phyloP scores from a whole-genome alignment of 768 basidiomycete genomes.

The Serendipita sp. region DNA sequence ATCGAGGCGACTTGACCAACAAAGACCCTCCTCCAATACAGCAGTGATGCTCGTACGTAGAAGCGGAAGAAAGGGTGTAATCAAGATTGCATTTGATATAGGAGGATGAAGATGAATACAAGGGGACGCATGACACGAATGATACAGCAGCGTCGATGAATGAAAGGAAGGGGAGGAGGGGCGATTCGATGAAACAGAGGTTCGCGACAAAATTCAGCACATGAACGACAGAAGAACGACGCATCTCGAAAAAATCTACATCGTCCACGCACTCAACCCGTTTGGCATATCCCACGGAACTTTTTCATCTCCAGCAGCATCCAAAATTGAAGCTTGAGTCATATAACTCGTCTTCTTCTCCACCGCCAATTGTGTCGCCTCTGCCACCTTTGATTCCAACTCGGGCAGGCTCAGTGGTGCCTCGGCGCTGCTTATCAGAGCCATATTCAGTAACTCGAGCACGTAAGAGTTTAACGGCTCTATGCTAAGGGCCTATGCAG shows the following conservation, averaged over 20 bases:
- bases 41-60: too few species aligned
- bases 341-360: neutral
- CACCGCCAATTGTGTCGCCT: neutral
- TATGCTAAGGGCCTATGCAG: conserved; percentile 48
- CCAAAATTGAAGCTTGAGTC: neutral
- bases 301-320: neutral
- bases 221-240: too few species aligned
- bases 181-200: too few species aligned
- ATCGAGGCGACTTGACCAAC: too few species aligned
- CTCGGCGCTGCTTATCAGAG: conserved; percentile 28
- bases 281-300: neutral
- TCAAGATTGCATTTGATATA: too few species aligned
- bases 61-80: too few species aligned
- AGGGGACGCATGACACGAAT: too few species aligned
- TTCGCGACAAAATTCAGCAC: too few species aligned
- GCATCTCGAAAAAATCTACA: neutral
- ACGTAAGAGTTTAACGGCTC: conserved; percentile 72
- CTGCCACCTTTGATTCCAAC: neutral
- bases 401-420: neutral
- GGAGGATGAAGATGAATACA: too few species aligned
- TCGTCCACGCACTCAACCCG: neutral
- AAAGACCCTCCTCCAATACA: too few species aligned
- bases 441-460: conserved; percentile 65
- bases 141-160: too few species aligned
- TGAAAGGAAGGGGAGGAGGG: too few species aligned